Conservation (phyloP, 1,284 basidiomycete genomes). For the Coniferiporia sulphurascens region DNA sequence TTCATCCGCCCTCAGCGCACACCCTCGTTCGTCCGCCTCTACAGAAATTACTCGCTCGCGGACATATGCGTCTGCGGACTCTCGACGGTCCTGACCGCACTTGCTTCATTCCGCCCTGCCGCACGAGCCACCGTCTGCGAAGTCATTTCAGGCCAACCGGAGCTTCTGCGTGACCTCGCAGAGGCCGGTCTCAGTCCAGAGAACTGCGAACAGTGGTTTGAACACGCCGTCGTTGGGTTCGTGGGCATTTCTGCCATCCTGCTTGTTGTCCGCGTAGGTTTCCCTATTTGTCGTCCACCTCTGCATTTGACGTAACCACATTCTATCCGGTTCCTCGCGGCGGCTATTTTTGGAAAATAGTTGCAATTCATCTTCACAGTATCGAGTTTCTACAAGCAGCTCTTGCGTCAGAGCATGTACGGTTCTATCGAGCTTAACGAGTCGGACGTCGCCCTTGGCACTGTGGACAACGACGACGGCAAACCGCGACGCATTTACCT, state of each 20-base stretch:
- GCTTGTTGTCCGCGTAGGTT: constrained; percentile 58
- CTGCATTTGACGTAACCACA: constrained; percentile 5
- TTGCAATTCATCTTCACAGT: constrained; percentile 69
- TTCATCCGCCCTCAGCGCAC: constrained; percentile 37
- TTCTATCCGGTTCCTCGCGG: background rate
- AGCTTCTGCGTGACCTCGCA: constrained; percentile 62
- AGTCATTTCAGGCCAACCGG: constrained; percentile 65
- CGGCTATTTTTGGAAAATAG: constrained; percentile 30
- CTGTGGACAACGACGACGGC: constrained; percentile 25
- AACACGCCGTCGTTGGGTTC: constrained; percentile 53
- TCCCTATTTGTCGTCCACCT: constrained; percentile 8
- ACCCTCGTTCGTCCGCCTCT: constrained; percentile 52
- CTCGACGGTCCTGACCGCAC: constrained; percentile 49
- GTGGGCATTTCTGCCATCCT: constrained; percentile 55
- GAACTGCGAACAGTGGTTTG: constrained; percentile 75
- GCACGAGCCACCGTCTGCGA: constrained; percentile 62
- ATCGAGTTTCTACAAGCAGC: constrained; percentile 55
- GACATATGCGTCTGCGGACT: constrained; percentile 64
- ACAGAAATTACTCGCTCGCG: constrained; percentile 69
- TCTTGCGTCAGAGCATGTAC: constrained; percentile 36
- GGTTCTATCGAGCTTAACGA: constrained; percentile 20
- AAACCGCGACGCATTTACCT: constrained; percentile 51
- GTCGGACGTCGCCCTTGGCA: constrained; percentile 6
- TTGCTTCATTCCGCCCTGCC: constrained; percentile 49
- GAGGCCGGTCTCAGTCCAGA: constrained; percentile 69